Evolutionary conservation across 345 rosid genomes (phyloP).

Genomic region (Lepidium africanum): DNA sequence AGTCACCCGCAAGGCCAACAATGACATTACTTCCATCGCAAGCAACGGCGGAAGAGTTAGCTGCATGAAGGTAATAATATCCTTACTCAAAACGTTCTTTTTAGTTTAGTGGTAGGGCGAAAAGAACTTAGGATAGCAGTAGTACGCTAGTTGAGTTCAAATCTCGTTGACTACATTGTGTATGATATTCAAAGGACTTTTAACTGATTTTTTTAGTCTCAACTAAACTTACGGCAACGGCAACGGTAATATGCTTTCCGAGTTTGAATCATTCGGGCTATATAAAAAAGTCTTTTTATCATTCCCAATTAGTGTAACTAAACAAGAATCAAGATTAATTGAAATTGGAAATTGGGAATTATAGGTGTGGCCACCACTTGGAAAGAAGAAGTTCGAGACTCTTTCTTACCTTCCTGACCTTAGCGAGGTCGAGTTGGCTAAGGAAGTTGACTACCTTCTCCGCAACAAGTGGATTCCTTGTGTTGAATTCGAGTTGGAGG

Average conservation of each 20-base stretch:
- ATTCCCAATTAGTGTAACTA: neutral
- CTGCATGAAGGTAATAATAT: slow-evolving; percentile 37
- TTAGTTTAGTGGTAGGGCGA: too few species aligned
- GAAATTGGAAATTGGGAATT: neutral
- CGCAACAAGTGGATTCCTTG: slow-evolving; percentile 59
- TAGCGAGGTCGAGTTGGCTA: neutral
- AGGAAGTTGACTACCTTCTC: slow-evolving; percentile 53
- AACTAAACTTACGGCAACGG: too few species aligned
- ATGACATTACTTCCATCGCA: slow-evolving; percentile 41
- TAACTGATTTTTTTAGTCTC: too few species aligned
- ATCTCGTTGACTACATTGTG: too few species aligned
- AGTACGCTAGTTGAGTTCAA: too few species aligned
- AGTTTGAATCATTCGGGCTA: too few species aligned
- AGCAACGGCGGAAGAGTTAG: slow-evolving; percentile 45
- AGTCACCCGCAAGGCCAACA: slow-evolving; percentile 37
- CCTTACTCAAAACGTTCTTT: too few species aligned
- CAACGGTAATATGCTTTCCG: too few species aligned
- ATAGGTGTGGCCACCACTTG: slow-evolving; percentile 46
- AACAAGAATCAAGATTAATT: neutral
- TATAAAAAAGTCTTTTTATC: neutral
- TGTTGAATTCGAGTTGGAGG: slow-evolving; percentile 54
- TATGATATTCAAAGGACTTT: too few species aligned
- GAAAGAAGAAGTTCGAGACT: slow-evolving; percentile 47
- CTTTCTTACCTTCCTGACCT: slow-evolving; percentile 51
- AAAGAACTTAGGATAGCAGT: too few species aligned